A percentile compares a stretch with the other conserved stretches of the same genome.
Conservation (phyloP, 331 rosid genomes). For the Erythrophleum ivorense region DNA sequence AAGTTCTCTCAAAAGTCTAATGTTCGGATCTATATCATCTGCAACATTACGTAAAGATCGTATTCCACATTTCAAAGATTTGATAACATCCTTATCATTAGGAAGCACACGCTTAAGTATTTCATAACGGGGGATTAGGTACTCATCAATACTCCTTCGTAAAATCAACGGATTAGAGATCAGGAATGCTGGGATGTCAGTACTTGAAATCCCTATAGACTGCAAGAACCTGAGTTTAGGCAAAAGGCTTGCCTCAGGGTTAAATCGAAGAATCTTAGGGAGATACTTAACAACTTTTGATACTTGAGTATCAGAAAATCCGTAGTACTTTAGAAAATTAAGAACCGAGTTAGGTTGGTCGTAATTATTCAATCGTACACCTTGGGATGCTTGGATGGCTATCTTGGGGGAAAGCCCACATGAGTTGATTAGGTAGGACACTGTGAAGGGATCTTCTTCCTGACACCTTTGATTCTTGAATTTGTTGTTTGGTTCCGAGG, state of each 20-base stretch:
- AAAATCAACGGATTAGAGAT: not conserved
- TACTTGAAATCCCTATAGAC: slow-evolving; percentile 2
- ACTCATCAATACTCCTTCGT: not conserved
- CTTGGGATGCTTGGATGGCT: slow-evolving; percentile 3
- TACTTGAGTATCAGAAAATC: slow-evolving; percentile 27
- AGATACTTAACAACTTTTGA: not conserved
- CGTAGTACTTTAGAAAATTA: slow-evolving; percentile 12
- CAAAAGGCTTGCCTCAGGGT: not conserved
- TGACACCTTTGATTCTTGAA: not conserved
- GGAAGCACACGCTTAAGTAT: not conserved
- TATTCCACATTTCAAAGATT: not conserved
- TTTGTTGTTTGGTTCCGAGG: not conserved
- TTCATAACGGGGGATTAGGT: slow-evolving; percentile 2
- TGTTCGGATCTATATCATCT: not conserved
- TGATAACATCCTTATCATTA: not conserved
- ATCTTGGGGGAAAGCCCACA: slow-evolving; percentile 23
- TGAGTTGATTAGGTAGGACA: slow-evolving; percentile 15
- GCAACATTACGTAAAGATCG: not conserved
- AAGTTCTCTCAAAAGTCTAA: not conserved
- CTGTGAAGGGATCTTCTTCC: not conserved
- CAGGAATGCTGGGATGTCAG: not conserved
- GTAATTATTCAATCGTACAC: not conserved
- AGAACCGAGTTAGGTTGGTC: slow-evolving; percentile 25
- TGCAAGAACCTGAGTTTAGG: slow-evolving; percentile 6
- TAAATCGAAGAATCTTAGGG: not conserved